phyloP scores from a whole-genome alignment of 108 stramenopile genomes.

The Conticribra weissflogii region DNA sequence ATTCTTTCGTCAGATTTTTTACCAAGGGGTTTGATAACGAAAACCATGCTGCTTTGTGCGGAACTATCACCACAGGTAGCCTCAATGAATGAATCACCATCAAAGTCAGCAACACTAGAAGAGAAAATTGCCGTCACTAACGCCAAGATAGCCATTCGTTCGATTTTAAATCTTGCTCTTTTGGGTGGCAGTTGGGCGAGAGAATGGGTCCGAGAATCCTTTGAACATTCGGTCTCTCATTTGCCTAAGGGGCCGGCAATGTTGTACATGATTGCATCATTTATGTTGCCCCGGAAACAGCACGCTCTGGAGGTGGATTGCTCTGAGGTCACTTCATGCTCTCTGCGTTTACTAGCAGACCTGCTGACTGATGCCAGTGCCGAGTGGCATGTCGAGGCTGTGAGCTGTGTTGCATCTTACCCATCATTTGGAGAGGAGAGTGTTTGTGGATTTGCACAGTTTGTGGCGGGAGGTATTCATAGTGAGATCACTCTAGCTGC shows the following conservation, averaged over 20 bases:
- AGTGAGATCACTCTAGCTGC: conserved; percentile 30
- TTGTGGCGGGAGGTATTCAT: conserved; percentile 20
- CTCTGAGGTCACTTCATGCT: conserved; percentile 16
- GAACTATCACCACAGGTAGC: conserved; percentile 34
- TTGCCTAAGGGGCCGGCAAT: conserved; percentile 13
- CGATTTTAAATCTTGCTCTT: conserved; percentile 39
- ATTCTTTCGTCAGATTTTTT: conserved; percentile 36
- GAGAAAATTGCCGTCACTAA: conserved; percentile 21
- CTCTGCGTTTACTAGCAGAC: conserved; percentile 31
- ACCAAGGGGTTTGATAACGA: conserved; percentile 35
- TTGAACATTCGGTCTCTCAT: conserved; percentile 4
- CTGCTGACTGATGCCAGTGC: conserved; percentile 25
- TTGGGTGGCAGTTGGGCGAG: conserved; percentile 29
- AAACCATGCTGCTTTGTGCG: conserved; percentile 22
- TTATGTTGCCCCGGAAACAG: conserved; percentile 12
- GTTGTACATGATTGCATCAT: conserved; percentile 31
- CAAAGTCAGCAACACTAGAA: conserved; percentile 19
- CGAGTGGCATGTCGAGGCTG: conserved; percentile 18
- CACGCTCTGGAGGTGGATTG: conserved; percentile 19
- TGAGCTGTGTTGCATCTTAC: conserved; percentile 21
- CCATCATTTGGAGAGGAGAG: conserved; percentile 3
- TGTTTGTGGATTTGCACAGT: conserved; percentile 17
- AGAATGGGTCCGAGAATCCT: conserved; percentile 32
- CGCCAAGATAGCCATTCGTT: conserved; percentile 25
- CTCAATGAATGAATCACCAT: conserved; percentile 27